Conservation (phyloP, 2,329 filamentous ascomycete species). For the Colletotrichum lini region DNA sequence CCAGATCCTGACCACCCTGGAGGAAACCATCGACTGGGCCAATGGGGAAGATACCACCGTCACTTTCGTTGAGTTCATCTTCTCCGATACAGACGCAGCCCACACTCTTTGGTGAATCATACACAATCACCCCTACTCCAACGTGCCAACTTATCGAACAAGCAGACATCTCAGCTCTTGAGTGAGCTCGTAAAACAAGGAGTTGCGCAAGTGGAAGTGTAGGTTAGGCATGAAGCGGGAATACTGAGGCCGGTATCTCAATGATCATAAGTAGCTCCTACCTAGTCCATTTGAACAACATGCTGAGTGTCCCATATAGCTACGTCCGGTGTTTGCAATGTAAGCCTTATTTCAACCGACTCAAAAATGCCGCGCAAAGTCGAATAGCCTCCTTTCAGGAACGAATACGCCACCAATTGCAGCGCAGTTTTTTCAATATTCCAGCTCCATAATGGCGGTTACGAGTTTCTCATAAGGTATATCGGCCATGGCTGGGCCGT, state of each 20-base stretch:
- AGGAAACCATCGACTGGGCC: background rate
- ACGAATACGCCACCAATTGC: too few species aligned
- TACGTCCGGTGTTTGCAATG: background rate
- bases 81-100: background rate
- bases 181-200: background rate
- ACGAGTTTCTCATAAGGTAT: slow-evolving; percentile 24
- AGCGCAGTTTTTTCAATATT: background rate
- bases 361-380: background rate
- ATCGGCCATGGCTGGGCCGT: slow-evolving; percentile 12
- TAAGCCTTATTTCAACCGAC: background rate
- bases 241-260: background rate
- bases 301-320: background rate
- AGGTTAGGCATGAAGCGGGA: background rate
- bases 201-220: background rate
- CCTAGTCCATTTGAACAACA: background rate
- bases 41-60: background rate
- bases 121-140: background rate
- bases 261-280: background rate
- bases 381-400: background rate
- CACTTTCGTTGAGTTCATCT: background rate
- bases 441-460: slow-evolving; percentile 7
- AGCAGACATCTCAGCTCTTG: background rate
- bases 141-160: background rate
- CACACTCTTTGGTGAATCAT: background rate
- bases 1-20: background rate